Conservation (phyloP, 176 grass and related monocot species). For the Ampelocalamus luodianensis region DNA sequence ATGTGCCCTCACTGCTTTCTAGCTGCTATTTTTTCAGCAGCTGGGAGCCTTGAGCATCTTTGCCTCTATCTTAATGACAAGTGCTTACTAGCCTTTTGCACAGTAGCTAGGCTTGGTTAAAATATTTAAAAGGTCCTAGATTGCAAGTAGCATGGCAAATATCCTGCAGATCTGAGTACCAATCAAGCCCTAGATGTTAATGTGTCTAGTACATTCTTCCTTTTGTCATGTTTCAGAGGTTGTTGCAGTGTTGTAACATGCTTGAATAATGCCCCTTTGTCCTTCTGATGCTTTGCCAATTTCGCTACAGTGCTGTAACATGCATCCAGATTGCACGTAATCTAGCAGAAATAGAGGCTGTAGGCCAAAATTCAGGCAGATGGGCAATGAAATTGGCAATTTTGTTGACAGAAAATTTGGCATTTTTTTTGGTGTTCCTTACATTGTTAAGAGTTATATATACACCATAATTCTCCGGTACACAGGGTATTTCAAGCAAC, state of each 20-base stretch:
- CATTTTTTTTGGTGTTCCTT: neutral
- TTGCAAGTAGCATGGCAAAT: constrained; percentile 43
- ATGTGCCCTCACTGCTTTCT: constrained; percentile 52
- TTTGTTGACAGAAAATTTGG: neutral
- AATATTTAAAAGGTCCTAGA: constrained; percentile 48
- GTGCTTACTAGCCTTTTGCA: constrained; percentile 58
- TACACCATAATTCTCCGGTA: neutral
- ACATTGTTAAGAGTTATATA: neutral
- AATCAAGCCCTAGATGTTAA: constrained; percentile 46
- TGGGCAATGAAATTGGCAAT: neutral
- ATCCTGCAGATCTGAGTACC: constrained; percentile 56
- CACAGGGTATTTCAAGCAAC: neutral
- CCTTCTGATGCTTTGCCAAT: constrained; percentile 12
- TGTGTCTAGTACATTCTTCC: constrained; percentile 40
- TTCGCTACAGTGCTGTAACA: constrained; percentile 41
- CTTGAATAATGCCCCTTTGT: constrained; percentile 14
- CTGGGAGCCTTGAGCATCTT: constrained; percentile 54
- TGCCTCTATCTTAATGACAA: constrained; percentile 63
- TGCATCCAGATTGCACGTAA: constrained; percentile 35
- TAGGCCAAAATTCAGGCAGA: constrained; percentile 6
- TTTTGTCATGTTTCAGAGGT: constrained; percentile 45
- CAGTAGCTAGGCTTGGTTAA: constrained; percentile 38
- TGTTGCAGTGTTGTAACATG: constrained; percentile 55
- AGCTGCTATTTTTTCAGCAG: constrained; percentile 44
- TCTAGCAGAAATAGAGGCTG: constrained; percentile 25